Evolutionary conservation across 139 green algal species (phyloP), one percentile per base, ranked within the genome.

Genomic region (Eudorina sp.): DNA sequence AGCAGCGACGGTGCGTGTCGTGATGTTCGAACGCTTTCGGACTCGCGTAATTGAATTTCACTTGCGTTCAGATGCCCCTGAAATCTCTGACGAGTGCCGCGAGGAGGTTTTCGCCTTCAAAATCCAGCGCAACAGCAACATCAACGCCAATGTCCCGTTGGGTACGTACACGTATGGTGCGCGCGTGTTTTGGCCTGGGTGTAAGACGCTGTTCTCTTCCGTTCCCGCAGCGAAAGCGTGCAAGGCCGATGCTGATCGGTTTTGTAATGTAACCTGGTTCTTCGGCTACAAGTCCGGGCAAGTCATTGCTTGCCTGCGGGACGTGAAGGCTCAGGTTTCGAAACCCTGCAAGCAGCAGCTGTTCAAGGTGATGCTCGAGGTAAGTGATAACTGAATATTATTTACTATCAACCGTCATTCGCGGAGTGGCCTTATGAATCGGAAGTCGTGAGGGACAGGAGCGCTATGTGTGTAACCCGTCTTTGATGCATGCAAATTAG

Each of bases 31-130:
- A n/a, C n/a, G n/a, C n/a, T n/a, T n/a, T n/a, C n/a, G n/a, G n/a
- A n/a, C n/a, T n/a, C n/a, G n/a, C n/a, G n/a, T n/a, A n/a, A n/a
- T n/a, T n/a, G n/a, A n/a, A n/a, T n/a, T n/a, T n/a, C n/a, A n/a
- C n/a, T n/a, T n/a, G n/a, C n/a, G 1, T 29, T 25, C 43, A 81
- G 85, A 88, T 21, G 83, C 53, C 18, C 66, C 78, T 29, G 68
- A 82, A 0, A 83, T 91, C 27, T 88, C 85, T 9, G 88, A 94
- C 9, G 90, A 92, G 0, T 98, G 94, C 88, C 92, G 93, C 45
- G 77, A 92, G 66, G 96, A 97, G 86, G 88, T 98, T 46, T 91
- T 86, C 40, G 76, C 90, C 9, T 97, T 96, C 86, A 97, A 96
- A 72, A 91, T 94, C 4, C 89, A 94, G 34, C 79, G 92, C 19